Evolutionary conservation across 1,284 basidiomycete genomes (phyloP).

Genomic region (Ceratobasidium sp.): DNA sequence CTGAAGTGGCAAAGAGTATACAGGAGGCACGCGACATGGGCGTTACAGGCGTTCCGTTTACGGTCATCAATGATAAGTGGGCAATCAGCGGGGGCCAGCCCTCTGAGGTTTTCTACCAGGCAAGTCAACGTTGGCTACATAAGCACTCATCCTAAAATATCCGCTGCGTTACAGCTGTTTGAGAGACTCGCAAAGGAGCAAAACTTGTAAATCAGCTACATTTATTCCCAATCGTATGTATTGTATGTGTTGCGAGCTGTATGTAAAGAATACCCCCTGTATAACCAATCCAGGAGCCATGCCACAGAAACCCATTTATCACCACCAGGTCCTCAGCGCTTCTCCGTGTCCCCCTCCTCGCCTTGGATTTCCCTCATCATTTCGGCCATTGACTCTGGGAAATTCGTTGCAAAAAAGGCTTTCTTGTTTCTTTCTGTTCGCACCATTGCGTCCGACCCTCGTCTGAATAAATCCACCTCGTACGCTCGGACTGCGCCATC

Average conservation of each 20-base stretch:
- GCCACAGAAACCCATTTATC: neutral
- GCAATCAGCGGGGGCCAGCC: slow-evolving; percentile 76
- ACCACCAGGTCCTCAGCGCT: neutral
- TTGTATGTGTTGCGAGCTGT: neutral
- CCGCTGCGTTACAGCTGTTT: slow-evolving; percentile 9
- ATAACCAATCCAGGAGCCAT: neutral
- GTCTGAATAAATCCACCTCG: slow-evolving; percentile 18
- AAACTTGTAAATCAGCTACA: slow-evolving; percentile 10
- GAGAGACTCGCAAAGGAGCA: slow-evolving; percentile 36
- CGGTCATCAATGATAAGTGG: slow-evolving; percentile 80
- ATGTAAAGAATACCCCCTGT: neutral
- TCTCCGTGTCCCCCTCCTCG: neutral
- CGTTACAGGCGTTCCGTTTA: slow-evolving; percentile 80
- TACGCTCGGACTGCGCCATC: slow-evolving; percentile 13
- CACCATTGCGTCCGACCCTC: neutral
- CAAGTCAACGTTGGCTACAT: slow-evolving; percentile 46
- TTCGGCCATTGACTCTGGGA: slow-evolving; percentile 17
- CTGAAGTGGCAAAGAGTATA: slow-evolving; percentile 72
- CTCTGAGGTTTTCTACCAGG: slow-evolving; percentile 74
- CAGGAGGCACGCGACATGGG: slow-evolving; percentile 70
- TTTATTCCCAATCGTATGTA: slow-evolving; percentile 2
- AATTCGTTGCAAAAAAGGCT: slow-evolving; percentile 15
- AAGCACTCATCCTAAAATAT: neutral
- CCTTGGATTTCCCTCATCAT: slow-evolving; percentile 18
- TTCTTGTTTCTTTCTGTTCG: slow-evolving; percentile 8